Evolutionary conservation across 2,329 filamentous ascomycete species (phyloP), one percentile per base, ranked within the genome.

Genomic region (Penicillium sp.): DNA sequence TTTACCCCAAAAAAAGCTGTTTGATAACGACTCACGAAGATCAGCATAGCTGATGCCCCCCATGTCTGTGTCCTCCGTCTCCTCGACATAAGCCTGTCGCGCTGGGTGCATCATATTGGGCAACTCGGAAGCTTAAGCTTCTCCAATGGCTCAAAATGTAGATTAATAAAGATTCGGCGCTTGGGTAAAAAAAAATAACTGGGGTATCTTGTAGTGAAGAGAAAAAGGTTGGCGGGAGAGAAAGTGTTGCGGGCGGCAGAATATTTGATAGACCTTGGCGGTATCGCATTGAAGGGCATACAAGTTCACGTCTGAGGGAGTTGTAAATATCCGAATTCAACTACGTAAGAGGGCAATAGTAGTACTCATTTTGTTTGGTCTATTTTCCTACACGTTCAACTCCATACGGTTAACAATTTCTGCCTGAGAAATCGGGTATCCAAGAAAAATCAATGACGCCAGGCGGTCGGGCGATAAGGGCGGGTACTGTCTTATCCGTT

Each of bases 11-110:
- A 28, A 35, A 8, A 21, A 15, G 49, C 33, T 54, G 17, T 46
- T 45, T 33, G 33, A 26, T 12, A 50, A 42, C 37, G 51, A 77
- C 80, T 72, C 73, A 83, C 80, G 83, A 54, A 85, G 72, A 65
- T 79, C 79, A 55, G 77, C 77, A 43, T 84, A 71, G 59, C 81
- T 79, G 56, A 85, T 77, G 51, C 79, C 79, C 70, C 79, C 79
- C 70, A 76, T 78, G 42, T 75, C 75, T 47, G 73, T 73, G 60
- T 78, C 75, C 73, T 81, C 79, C 46, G 77, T 71, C 65, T 96
- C 91, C 77, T 97, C 91, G 57, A 97, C 89, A 70, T 94, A 96
- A 37, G 91, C 91, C 71, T 91, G 85, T 58, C 93, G 82, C 68
- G 91, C 83, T 51, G 91, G 91, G 75, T 96, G 91, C 75, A 95